These are phyloP conservation scores for Nasturtium officinale DNA, from an alignment of 345 rosid species.

Conservation along the genomic window DNA sequence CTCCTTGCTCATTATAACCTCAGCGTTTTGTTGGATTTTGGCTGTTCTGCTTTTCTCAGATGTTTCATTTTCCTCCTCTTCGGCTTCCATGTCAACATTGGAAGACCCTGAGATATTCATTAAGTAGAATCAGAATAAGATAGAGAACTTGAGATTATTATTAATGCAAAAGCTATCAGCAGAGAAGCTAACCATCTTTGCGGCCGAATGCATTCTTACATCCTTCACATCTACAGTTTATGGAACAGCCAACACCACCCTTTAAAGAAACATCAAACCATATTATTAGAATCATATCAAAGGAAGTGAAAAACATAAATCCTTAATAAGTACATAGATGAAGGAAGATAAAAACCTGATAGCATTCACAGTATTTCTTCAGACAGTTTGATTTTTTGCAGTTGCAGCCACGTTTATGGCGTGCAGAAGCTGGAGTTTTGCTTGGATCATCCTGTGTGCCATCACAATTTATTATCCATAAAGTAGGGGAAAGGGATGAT, in stretches of 20 bases:
- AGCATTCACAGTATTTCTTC: conserved; percentile 99
- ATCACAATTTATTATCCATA: background rate
- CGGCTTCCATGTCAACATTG: conserved; percentile 54
- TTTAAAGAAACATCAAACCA: conserved; percentile 38
- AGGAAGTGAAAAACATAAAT: conserved; percentile 1
- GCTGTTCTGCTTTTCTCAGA: conserved; percentile 46
- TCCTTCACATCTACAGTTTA: conserved; percentile 96
- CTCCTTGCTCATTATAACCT: conserved; percentile 53
- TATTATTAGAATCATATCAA: conserved; percentile 23
- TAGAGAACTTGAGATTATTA: background rate
- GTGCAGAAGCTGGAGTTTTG: conserved; percentile 93
- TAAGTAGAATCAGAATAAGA: conserved; percentile 8
- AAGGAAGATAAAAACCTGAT: conserved; percentile 62
- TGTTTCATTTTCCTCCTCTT: conserved; percentile 69
- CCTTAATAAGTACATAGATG: conserved; percentile 10
- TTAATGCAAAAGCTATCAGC: background rate
- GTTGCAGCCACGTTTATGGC: conserved; percentile 97
- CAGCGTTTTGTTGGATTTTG: conserved; percentile 47
- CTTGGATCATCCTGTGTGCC: conserved; percentile 67
- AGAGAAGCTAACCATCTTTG: conserved; percentile 73
- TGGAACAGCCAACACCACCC: conserved; percentile 98
- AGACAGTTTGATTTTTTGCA: conserved; percentile 95
- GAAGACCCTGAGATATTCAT: conserved; percentile 55
- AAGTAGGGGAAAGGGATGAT: background rate
- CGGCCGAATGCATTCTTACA: conserved; percentile 94